Base-by-base conservation (phyloP, 1,139 yeast genomes). In the Saccharomycopsis phalli region DNA sequence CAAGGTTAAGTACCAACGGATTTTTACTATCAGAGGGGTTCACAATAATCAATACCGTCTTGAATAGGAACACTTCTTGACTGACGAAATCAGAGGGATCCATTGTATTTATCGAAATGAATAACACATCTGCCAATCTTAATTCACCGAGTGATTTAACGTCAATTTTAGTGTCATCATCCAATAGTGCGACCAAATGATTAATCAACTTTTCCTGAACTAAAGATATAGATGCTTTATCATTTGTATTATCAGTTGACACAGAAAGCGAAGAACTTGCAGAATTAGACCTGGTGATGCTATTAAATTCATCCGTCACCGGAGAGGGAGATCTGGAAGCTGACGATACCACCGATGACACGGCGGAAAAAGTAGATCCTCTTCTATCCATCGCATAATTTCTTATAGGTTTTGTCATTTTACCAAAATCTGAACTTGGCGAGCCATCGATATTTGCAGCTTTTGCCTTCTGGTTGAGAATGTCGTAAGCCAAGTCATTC, bases 51-150 rank as follows among this genome's bases (percentile, higher is more conserved):
- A 44, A 27, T 20, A 42, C 18, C 10, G 18, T 18, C 19, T 39
- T 34, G 31, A 44, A 44, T 6, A 44, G 35, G 20, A 25, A 41
- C 22, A 42, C 43, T 10, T 34, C 31, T 11, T 22, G 38, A 17
- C 34, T 36, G 8, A 20, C n/a, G 20, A 40, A 43, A 3, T 31
- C 34, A 3, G 31, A 16, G 17, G 36, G 17, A 11, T 38, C 40
- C 25, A 34, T 29, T 17, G 33, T 27, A 21, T 37, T 42, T 10
- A 39, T 16, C 5, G 38, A 34, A n/a, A 44, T 33, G 16, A 26
- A 11, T 16, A 44, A 23, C 14, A 22, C 23, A 19, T 44, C 47
- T 5, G 42, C 47, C 21, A 44, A 31, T n/a, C 47, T 16, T 11
- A 44, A 29, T 6, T 42, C 41, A 5, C 47, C 33, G 13, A 6